Base-by-base conservation (phyloP, 345 rosid species). In the Populus deltoides region DNA sequence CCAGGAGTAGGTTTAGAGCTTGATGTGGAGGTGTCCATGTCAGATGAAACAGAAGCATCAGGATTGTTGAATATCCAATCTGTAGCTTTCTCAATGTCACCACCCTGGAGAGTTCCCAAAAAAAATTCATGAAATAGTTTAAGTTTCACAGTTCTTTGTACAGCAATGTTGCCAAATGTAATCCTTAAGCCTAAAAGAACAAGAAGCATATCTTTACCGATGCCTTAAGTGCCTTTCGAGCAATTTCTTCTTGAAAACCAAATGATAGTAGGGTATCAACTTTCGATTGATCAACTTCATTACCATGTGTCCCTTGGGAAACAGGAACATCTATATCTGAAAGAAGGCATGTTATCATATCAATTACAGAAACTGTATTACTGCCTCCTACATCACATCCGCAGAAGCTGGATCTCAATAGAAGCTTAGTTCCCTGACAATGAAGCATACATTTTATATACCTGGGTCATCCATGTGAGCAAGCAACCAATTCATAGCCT, bases 51-150 rank as follows among this genome's bases (percentile, higher is more conserved):
- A 77, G 91, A 85, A 80, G 94, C 90, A 85, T 85, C 90, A 51
- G 97, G 98, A 84, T 88, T 97, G 86, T 83, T 92, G 84, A 97
- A 97, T 89, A 97, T 92, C 99, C 99, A 97, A 79, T 97, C 99
- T 70, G 99, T 92, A 66, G 99, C 99, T 81, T 87, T 94, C 86
- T 88, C 99, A 72, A 97, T 87, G 76, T 97, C 97, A 78, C 96
- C 97, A 70, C 91, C 96, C 98, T 97, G 88, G 62, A 66, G 47
- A 80, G 79, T 74, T 20, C 47, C 4, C 9, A 7, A 2, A 53
- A 70, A 38, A 66, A 18, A 78, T 29, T 61, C 31, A 51, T 39
- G 41, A 59, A 45, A 55, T 16, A 3, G 70, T 51, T 33, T 33
- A 1, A 62, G 70, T 57, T 47, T 4, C 33, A 20, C 2, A 17